Percentiles rank a stretch among this genome's conserved stretches.
Conservation (phyloP, 2,329 filamentous ascomycete genomes). For the Tolypocladium sp. region DNA sequence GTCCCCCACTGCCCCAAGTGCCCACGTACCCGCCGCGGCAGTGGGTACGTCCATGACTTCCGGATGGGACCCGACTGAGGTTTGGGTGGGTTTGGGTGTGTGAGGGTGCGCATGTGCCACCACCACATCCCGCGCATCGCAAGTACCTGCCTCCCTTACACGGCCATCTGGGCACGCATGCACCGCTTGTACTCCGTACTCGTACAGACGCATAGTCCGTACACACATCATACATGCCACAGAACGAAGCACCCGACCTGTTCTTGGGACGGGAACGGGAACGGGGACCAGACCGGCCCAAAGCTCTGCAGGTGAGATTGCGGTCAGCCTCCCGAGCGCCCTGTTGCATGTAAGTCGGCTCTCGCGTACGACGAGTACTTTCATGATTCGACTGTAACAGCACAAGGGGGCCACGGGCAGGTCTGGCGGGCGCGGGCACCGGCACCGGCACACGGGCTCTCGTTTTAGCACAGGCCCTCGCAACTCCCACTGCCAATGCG, state of each 20-base stretch:
- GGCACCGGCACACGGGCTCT: not conserved
- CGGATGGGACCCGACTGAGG: not conserved
- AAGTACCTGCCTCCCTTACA: not conserved
- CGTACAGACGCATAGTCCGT: not conserved
- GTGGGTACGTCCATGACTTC: not conserved
- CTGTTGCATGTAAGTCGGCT: not conserved
- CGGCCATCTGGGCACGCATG: not conserved
- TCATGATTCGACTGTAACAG: not conserved
- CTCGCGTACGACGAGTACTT: not conserved
- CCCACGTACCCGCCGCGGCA: not conserved
- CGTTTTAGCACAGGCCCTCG: not conserved
- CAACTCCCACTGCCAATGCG: not conserved
- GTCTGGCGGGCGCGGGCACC: too few relatives aligned
- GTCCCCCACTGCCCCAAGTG: not conserved
- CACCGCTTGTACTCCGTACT: not conserved
- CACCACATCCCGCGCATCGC: slow-evolving; percentile 1
- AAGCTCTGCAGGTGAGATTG: not conserved
- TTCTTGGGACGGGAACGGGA: not conserved
- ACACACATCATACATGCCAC: not conserved
- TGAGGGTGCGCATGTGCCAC: not conserved
- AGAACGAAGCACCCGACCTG: not conserved
- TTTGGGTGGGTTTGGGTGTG: not conserved
- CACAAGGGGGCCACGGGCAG: not conserved
- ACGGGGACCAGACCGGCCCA: not conserved
- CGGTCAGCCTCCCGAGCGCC: not conserved